Conservation (phyloP, 2,329 filamentous ascomycete species). For the Cucurbitaria berberidis region DNA sequence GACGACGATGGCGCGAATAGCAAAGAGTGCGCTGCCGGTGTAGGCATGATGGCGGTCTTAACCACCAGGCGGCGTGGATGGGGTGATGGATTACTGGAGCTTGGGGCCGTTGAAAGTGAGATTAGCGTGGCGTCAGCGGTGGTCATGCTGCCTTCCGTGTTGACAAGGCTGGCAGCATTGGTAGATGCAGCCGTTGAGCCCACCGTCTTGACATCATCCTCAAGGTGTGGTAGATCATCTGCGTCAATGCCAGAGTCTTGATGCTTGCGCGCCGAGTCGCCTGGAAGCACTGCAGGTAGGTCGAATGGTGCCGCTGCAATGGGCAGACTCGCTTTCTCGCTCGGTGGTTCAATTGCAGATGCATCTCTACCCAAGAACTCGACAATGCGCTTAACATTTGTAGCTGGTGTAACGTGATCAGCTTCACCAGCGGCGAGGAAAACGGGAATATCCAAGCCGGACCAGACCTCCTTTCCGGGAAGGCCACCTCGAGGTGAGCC, state of each 20-base stretch:
- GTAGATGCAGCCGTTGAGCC: slow-evolving; percentile 26
- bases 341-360: slow-evolving; percentile 38
- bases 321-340: slow-evolving; percentile 49
- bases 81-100: slow-evolving; percentile 24
- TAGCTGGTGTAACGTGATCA: slow-evolving; percentile 76
- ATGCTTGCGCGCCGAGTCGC: slow-evolving; percentile 33
- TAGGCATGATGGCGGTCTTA: slow-evolving; percentile 72
- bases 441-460: slow-evolving; percentile 72
- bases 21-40: slow-evolving; percentile 81
- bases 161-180: slow-evolving; percentile 19
- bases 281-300: slow-evolving; percentile 29
- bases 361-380: slow-evolving; percentile 48
- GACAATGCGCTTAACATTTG: slow-evolving; percentile 72
- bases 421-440: slow-evolving; percentile 79
- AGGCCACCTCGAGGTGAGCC: slow-evolving; percentile 67
- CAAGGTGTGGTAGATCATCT: slow-evolving; percentile 30
- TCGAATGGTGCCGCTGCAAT: slow-evolving; percentile 60
- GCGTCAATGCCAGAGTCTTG: slow-evolving; percentile 45
- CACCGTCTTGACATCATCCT: slow-evolving; percentile 21
- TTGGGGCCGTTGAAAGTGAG: slow-evolving; percentile 1
- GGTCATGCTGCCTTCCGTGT: slow-evolving; percentile 26
- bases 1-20: slow-evolving; percentile 79
- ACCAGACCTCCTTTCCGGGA: slow-evolving; percentile 74
- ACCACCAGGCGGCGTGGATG: slow-evolving; percentile 56
- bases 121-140: slow-evolving; percentile 16